A percentile compares a stretch with the other conserved stretches of the same genome.
These are phyloP conservation scores for Pythium brachiatum DNA, from an alignment of 352 stramenopile genomes.

Conservation along the genomic window DNA sequence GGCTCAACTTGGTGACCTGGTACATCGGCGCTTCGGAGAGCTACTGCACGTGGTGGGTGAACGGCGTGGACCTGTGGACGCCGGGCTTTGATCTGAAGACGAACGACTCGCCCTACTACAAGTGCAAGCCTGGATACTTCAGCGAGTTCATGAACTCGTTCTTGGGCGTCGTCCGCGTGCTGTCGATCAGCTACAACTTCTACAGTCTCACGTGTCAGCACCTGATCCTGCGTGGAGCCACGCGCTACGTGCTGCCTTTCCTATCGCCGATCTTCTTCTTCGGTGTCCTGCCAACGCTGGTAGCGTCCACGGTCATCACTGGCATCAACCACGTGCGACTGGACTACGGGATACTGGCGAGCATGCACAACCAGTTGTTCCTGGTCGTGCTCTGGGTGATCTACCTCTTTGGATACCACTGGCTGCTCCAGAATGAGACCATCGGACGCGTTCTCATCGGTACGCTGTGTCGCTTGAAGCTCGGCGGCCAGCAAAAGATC, in stretches of 20 bases:
- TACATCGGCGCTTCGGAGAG: conserved; percentile 19
- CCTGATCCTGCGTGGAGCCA: conserved; percentile 5
- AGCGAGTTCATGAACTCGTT: conserved; percentile 1
- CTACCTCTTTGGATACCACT: conserved; percentile 11
- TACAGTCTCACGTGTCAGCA: conserved; percentile 14
- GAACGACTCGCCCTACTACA: conserved; percentile 17
- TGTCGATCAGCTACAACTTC: conserved; percentile 18
- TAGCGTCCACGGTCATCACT: conserved; percentile 7
- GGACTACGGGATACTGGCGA: not conserved
- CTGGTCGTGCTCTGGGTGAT: conserved; percentile 14
- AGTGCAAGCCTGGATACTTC: conserved; percentile 11
- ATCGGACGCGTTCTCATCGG: not conserved
- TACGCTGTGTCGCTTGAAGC: not conserved
- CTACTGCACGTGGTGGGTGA: conserved; percentile 14
- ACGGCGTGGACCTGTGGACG: conserved; percentile 16
- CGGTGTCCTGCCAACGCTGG: conserved; percentile 11
- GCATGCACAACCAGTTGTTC: conserved; percentile 17
- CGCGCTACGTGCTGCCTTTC: conserved; percentile 7
- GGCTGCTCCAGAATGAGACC: conserved; percentile 4
- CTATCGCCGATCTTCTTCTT: conserved; percentile 4
- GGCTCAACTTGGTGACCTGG: conserved; percentile 14
- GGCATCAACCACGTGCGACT: conserved; percentile 10
- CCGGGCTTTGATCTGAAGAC: not conserved
- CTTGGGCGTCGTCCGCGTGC: conserved; percentile 9
- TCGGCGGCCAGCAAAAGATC: conserved; percentile 7